Evolutionary conservation across 192 early-diverging fungal genomes (phyloP).

Genomic region (Coemansia sp.): DNA sequence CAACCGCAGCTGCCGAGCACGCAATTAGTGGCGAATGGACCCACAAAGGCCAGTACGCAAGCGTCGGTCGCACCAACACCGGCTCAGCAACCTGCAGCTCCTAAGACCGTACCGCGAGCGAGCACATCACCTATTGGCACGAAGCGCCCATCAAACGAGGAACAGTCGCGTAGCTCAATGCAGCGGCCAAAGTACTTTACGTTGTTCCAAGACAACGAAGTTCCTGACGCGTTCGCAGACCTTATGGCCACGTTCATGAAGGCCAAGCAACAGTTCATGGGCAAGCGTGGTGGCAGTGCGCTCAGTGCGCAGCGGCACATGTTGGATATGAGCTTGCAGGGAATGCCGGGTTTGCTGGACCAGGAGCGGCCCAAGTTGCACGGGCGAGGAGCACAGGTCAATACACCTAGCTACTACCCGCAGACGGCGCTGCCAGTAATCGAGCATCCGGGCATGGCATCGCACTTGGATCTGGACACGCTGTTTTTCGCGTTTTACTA

Average conservation of each 20-base stretch:
- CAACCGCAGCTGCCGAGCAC: not conserved
- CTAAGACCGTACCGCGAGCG: conserved; percentile 3
- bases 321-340: conserved; percentile 83
- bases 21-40: not conserved
- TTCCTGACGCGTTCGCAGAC: conserved; percentile 68
- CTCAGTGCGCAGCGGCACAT: conserved; percentile 59
- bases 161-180: conserved; percentile 33
- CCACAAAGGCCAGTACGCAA: conserved; percentile 1
- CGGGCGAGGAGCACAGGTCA: conserved; percentile 37
- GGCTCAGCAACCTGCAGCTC: not conserved
- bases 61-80: conserved; percentile 1
- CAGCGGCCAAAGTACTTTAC: conserved; percentile 51
- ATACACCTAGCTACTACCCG: conserved; percentile 91
- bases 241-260: conserved; percentile 67
- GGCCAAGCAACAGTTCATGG: conserved; percentile 59
- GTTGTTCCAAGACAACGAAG: conserved; percentile 47
- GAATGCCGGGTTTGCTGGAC: conserved; percentile 80
- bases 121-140: conserved; percentile 50
- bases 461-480: conserved; percentile 92
- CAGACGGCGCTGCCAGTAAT: conserved; percentile 79
- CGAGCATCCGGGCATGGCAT: conserved; percentile 81
- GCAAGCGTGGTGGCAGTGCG: conserved; percentile 12
- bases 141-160: conserved; percentile 27
- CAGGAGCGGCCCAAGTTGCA: conserved; percentile 70
- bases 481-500: conserved; percentile 99